Percentiles rank a stretch among this genome's conserved stretches.
phyloP scores from a whole-genome alignment of 441 rosid genomes.

The Erodium chrysanthum region DNA sequence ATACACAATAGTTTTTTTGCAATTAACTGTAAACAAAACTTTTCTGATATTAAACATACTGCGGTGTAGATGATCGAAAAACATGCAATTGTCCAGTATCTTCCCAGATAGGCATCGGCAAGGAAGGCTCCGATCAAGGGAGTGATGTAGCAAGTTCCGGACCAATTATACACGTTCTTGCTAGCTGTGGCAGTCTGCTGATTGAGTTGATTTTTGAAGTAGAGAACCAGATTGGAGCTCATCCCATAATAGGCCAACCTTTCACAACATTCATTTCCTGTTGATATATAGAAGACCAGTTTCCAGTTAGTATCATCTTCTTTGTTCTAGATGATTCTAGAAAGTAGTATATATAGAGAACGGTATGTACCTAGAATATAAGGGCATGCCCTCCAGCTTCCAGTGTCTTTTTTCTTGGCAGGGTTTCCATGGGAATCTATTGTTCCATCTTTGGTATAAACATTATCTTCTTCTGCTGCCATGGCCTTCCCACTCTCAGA shows the following conservation, averaged over 20 bases:
- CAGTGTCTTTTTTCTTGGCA: slow-evolving; percentile 54
- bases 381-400: slow-evolving; percentile 88
- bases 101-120: slow-evolving; percentile 88
- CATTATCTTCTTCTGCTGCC: slow-evolving; percentile 30
- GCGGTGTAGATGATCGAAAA: slow-evolving; percentile 59
- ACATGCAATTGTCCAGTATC: slow-evolving; percentile 73
- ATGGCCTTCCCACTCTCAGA: not conserved
- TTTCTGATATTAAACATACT: slow-evolving; percentile 36
- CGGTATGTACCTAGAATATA: slow-evolving; percentile 60
- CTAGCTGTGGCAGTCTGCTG: slow-evolving; percentile 69
- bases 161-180: slow-evolving; percentile 78
- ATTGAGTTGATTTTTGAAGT: slow-evolving; percentile 48
- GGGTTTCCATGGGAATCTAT: slow-evolving; percentile 54
- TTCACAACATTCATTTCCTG: slow-evolving; percentile 88
- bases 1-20: too few relatives aligned
- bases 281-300: not conserved
- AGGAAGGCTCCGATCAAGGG: slow-evolving; percentile 81
- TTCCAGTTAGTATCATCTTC: not conserved
- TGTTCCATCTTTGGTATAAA: slow-evolving; percentile 68
- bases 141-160: slow-evolving; percentile 81
- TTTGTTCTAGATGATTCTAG: not conserved
- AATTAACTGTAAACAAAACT: too few relatives aligned
- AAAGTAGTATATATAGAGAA: not conserved
- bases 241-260: slow-evolving; percentile 96
- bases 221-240: slow-evolving; percentile 85